Evolutionary conservation across 164 flowering plant species (phyloP).

Genomic region (Tinospora cordifolia): DNA sequence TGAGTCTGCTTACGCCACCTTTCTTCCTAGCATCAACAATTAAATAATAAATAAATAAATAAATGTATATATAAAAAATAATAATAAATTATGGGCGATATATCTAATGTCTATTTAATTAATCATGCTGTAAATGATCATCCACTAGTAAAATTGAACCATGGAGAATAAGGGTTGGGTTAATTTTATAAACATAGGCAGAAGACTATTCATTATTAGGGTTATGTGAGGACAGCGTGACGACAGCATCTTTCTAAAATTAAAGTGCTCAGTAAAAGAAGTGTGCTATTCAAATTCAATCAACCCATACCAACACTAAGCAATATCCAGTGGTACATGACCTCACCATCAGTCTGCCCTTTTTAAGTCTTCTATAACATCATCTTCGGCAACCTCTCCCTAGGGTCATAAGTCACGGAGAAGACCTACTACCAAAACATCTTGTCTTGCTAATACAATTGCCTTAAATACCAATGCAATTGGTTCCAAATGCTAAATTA

Average conservation of each 20-base stretch:
- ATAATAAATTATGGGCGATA: no score
- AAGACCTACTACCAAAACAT: not conserved
- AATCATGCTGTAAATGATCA: not conserved
- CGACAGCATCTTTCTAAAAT: slow-evolving; percentile 8
- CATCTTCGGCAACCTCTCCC: not conserved
- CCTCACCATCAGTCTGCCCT: not conserved
- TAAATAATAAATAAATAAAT: no score
- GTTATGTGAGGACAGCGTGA: no score
- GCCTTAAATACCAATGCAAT: no score
- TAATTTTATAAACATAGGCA: not conserved
- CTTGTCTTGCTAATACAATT: not conserved
- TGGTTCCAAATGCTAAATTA: no score
- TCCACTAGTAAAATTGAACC: not conserved
- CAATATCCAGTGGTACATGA: not conserved
- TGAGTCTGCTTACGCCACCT: no score
- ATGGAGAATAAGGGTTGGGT: not conserved
- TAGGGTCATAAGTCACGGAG: not conserved
- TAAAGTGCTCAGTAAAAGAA: not conserved
- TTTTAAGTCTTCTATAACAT: not conserved
- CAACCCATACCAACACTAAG: not conserved
- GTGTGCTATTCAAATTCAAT: not conserved
- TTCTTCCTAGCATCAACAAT: no score
- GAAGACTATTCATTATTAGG: not conserved
- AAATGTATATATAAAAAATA: no score
- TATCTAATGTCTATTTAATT: no score